Base-by-base conservation (phyloP, 2,329 filamentous ascomycete genomes). In the Pseudovirgaria hyperparasitica region DNA sequence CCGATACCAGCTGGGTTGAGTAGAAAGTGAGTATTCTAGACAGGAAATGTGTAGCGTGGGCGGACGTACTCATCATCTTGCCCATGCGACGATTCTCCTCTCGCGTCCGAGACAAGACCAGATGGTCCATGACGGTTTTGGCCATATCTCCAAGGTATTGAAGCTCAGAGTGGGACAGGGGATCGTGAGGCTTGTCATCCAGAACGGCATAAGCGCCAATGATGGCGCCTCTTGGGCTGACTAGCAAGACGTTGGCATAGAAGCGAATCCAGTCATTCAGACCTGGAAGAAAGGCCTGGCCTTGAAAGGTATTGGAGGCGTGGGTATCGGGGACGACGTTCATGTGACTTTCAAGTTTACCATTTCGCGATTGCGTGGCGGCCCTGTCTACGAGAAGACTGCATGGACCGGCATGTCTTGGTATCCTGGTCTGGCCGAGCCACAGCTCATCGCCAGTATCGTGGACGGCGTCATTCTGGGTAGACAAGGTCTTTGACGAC, bases 181-280 rank as follows among this genome's bases (percentile, higher is more conserved):
- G 65, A 22, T 63, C 40, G 9, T 69, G 63, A 0, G 67, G 62
- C n/a, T 58, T 56, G 22, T 67, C 62, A 36, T 77, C 72, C 3
- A 73, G 52, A 2, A 77, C 62, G 27, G 67, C 65, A 32, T 73
- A 71, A 8, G 62, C 63, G 7, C 75, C 75, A 29, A 80, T 70
- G 24, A 63, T 62, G 37, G 67, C 63, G 16, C 67, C 62, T 19
- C 61, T 64, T 1, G 62, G 62, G 3, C 68, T 72, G 15, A 64
- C 62, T 28, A 80, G 67, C 1, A 74, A 74, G 0, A 76, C 72
- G 11, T 66, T 67, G 5, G 67, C 67, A 32, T 71, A 70, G 40
- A 72, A 72, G 3, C 46, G 42, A 11, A 43, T n/a, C n/a, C n/a
- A 40, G 18, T 32, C 46, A 34, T 37, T 54, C 30, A 25, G 48